A percentile compares a stretch with the other conserved stretches of the same genome.
These are phyloP conservation scores for Talaromyces sp. DNA, from an alignment of 2,329 filamentous ascomycete species.

Conservation along the genomic window DNA sequence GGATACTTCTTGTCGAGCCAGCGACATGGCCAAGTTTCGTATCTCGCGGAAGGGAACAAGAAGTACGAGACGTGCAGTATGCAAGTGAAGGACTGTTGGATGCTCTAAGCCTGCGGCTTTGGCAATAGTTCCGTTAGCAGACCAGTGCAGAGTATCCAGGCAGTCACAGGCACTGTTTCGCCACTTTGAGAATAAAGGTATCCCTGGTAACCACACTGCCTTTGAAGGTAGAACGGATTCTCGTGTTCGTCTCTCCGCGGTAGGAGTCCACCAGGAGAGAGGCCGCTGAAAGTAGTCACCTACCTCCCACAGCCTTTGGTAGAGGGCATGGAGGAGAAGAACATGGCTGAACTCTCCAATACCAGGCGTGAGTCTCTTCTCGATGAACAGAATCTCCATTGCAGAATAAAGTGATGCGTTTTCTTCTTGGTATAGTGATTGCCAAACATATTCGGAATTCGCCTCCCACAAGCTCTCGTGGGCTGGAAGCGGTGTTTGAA, in stretches of 20 bases:
- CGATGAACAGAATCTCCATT: constrained; percentile 44
- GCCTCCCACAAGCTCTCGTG: constrained; percentile 40
- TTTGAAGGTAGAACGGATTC: constrained; percentile 28
- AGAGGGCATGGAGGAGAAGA: constrained; percentile 48
- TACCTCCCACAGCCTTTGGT: constrained; percentile 47
- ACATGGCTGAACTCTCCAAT: constrained; percentile 47
- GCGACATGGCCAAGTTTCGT: constrained; percentile 35
- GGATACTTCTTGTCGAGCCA: constrained; percentile 27
- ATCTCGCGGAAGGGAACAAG: constrained; percentile 47
- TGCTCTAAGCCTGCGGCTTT: constrained; percentile 49
- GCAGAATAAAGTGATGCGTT: constrained; percentile 37
- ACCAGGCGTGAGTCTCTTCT: constrained; percentile 41
- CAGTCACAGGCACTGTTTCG: constrained; percentile 40
- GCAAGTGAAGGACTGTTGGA: constrained; percentile 52
- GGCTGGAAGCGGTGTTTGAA: constrained; percentile 34
- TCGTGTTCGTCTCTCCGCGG: constrained; percentile 34
- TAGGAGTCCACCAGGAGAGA: constrained; percentile 43
- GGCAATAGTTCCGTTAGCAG: constrained; percentile 49
- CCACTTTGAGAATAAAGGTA: constrained; percentile 44
- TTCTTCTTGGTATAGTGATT: constrained; percentile 20
- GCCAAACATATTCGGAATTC: constrained; percentile 28
- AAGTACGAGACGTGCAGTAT: constrained; percentile 50
- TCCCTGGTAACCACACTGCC: constrained; percentile 44
- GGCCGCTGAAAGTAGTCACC: constrained; percentile 41
- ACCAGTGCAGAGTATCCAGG: constrained; percentile 55